Evolutionary conservation across 768 basidiomycete genomes (phyloP).

Genomic region (Macrolepiota dolichaula): DNA sequence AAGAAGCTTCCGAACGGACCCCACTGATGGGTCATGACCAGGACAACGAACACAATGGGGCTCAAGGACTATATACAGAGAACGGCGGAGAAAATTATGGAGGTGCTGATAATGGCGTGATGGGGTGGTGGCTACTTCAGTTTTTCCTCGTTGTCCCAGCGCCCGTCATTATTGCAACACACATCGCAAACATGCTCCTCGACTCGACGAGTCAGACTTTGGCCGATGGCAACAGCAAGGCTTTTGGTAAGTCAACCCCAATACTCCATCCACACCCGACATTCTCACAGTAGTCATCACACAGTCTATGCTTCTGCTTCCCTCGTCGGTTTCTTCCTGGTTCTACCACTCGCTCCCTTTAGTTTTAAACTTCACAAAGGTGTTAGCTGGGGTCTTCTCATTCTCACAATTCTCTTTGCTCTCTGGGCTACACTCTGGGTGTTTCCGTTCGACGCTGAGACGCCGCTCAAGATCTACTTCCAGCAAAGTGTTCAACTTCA

Average conservation of each 20-base stretch:
- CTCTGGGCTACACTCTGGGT: constrained; percentile 39
- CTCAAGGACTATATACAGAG: neutral
- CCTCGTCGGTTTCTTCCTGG: constrained; percentile 43
- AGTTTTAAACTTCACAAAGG: constrained; percentile 42
- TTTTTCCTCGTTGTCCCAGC: constrained; percentile 50
- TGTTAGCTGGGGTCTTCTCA: constrained; percentile 26
- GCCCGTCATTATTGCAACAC: constrained; percentile 48
- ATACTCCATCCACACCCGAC: neutral
- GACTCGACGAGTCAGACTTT: constrained; percentile 53
- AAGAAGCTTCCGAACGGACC: constrained; percentile 9
- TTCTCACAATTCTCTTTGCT: constrained; percentile 41
- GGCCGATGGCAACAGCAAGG: constrained; percentile 55
- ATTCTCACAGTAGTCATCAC: neutral
- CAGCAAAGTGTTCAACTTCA: constrained; percentile 53
- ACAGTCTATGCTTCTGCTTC: constrained; percentile 51
- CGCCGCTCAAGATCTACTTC: constrained; percentile 73
- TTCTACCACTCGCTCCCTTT: constrained; percentile 66
- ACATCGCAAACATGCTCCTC: constrained; percentile 46
- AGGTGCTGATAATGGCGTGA: constrained; percentile 21
- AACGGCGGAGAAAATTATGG: neutral
- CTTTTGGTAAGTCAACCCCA: constrained; percentile 37
- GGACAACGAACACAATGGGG: neutral
- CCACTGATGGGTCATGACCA: constrained; percentile 12
- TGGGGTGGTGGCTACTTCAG: constrained; percentile 57
- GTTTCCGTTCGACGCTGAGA: constrained; percentile 60